phyloP scores from a whole-genome alignment of 192 early-diverging fungal species.

The Gigaspora rosea region DNA sequence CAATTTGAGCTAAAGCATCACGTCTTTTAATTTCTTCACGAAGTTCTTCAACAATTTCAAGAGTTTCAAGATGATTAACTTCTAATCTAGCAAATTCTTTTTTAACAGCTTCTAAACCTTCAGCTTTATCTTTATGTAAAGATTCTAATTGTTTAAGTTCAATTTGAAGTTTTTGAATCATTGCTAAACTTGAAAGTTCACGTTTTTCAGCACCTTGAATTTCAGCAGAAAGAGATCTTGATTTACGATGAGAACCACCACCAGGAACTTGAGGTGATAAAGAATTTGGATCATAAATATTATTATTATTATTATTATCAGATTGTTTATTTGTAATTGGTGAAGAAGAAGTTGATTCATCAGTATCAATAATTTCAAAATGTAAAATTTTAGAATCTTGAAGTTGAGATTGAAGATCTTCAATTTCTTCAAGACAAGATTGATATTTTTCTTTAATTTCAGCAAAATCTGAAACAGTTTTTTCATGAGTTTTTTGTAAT shows the following conservation, averaged over 20 bases:
- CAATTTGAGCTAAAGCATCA: constrained; percentile 28
- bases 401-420: constrained; percentile 11
- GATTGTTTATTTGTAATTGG: background rate
- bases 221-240: constrained; percentile 30
- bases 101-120: constrained; percentile 22
- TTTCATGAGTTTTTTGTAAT: constrained; percentile 22
- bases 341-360: background rate
- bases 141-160: constrained; percentile 32
- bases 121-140: constrained; percentile 25
- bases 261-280: background rate
- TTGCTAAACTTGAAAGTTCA: constrained; percentile 19
- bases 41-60: constrained; percentile 34
- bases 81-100: constrained; percentile 32
- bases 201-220: constrained; percentile 29
- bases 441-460: constrained; percentile 26
- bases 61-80: constrained; percentile 23
- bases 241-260: constrained; percentile 25
- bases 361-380: background rate
- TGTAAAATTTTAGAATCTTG: background rate
- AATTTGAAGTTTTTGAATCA: constrained; percentile 34
- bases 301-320: too few relatives aligned
- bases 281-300: background rate
- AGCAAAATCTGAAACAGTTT: background rate
- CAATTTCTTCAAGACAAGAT: constrained; percentile 21
- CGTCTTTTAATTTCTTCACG: constrained; percentile 29